phyloP scores from a whole-genome alignment of 2,329 filamentous ascomycete species.

The Venturia asperata region DNA sequence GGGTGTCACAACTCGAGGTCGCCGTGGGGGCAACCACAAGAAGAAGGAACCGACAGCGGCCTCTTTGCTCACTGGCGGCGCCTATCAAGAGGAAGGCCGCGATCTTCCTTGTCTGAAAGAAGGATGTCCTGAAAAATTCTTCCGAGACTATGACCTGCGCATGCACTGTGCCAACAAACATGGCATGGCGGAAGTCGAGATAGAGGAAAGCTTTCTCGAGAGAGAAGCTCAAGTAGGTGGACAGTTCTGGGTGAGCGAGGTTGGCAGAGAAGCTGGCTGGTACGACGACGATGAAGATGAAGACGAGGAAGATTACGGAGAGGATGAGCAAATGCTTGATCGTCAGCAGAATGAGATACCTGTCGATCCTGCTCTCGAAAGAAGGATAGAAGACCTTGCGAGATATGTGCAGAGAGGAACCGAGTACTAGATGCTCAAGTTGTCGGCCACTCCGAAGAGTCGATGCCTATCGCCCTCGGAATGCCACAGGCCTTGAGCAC shows the following conservation, averaged over 20 bases:
- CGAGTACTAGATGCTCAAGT: neutral
- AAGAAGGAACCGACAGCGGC: slow-evolving; percentile 20
- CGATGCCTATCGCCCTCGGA: neutral
- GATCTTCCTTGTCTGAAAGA: slow-evolving; percentile 40
- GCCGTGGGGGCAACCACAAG: slow-evolving; percentile 18
- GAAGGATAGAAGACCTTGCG: neutral
- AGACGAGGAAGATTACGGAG: neutral
- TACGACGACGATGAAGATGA: slow-evolving; percentile 21
- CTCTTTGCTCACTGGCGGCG: slow-evolving; percentile 14
- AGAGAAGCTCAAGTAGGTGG: slow-evolving; percentile 36
- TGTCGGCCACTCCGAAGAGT: neutral
- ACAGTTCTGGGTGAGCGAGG: slow-evolving; percentile 40
- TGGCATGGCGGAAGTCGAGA: slow-evolving; percentile 33
- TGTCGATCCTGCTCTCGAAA: slow-evolving; percentile 4
- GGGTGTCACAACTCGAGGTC: slow-evolving; percentile 29
- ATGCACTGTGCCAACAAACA: slow-evolving; percentile 46
- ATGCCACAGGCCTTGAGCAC: neutral
- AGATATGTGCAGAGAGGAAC: neutral
- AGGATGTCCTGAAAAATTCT: slow-evolving; percentile 49
- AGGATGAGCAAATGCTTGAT: slow-evolving; percentile 4
- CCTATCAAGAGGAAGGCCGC: slow-evolving; percentile 7
- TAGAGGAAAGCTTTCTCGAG: slow-evolving; percentile 33
- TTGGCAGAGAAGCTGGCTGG: slow-evolving; percentile 22
- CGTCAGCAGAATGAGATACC: neutral
- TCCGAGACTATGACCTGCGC: slow-evolving; percentile 51